A percentile compares a stretch with the other conserved stretches of the same genome.
Evolutionary conservation across 2,329 filamentous ascomycete genomes (phyloP).

Genomic region (Colletotrichum cordylinicola): DNA sequence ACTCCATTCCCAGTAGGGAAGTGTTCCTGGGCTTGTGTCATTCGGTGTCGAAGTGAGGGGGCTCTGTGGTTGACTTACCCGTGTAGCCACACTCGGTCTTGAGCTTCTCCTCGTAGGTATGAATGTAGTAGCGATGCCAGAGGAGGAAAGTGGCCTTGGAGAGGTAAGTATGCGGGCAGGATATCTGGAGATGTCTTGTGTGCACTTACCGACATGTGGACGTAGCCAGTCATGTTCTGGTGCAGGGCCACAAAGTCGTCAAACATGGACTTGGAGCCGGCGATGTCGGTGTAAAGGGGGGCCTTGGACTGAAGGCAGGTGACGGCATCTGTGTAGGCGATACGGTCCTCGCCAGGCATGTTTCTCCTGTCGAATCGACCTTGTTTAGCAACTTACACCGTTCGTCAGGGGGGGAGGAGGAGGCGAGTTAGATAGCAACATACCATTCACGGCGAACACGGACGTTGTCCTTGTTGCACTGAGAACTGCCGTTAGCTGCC

Average conservation of each 20-base stretch:
- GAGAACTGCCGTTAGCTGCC: not conserved
- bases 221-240: not conserved
- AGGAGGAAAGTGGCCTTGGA: conserved; percentile 18
- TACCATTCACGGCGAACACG: not conserved
- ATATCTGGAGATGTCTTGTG: not conserved
- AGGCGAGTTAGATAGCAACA: not conserved
- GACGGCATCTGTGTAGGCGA: conserved; percentile 2
- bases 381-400: not conserved
- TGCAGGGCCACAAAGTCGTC: conserved; percentile 8
- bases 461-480: not conserved
- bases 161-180: not conserved
- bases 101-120: conserved; percentile 24
- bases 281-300: not conserved
- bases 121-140: conserved; percentile 27
- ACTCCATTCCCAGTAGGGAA: conserved; percentile 16
- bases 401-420: not conserved
- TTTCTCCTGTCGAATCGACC: not conserved
- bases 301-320: not conserved
- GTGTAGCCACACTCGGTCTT: conserved; percentile 27
- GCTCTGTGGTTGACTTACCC: conserved; percentile 13
- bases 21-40: conserved; percentile 3
- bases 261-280: not conserved
- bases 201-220: not conserved
- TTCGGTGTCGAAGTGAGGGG: not conserved
- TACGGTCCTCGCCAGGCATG: not conserved